A percentile compares a stretch with the other conserved stretches of the same genome.
These are phyloP conservation scores for Chrysanthemum makinoi DNA, from an alignment of 129 eudicot genomes.

Conservation along the genomic window DNA sequence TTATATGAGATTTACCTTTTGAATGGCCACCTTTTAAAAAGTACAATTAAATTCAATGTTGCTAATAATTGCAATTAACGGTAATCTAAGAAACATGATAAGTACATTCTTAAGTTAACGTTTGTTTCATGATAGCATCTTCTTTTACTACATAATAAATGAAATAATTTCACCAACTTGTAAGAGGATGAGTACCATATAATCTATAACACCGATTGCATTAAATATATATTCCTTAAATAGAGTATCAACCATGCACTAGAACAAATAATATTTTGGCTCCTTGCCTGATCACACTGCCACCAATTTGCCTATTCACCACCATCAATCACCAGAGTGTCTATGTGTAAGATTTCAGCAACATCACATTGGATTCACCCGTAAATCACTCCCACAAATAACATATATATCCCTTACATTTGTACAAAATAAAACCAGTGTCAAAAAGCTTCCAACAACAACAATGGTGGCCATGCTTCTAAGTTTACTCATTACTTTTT, in stretches of 20 bases:
- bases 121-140: too few relatives aligned
- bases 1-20: too few relatives aligned
- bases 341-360: slow-evolving; percentile 24
- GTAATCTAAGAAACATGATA: too few relatives aligned
- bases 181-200: slow-evolving; percentile 7
- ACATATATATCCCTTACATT: slow-evolving; percentile 8
- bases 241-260: neutral
- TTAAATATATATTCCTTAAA: slow-evolving; percentile 9
- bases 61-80: too few relatives aligned
- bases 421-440: neutral
- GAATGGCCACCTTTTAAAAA: too few relatives aligned
- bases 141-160: neutral
- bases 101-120: too few relatives aligned
- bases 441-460: neutral
- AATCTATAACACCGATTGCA: slow-evolving; percentile 11
- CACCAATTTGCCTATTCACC: slow-evolving; percentile 1
- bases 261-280: slow-evolving; percentile 20
- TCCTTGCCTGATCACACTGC: slow-evolving; percentile 22
- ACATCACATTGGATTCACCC: slow-evolving; percentile 23
- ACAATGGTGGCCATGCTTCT: slow-evolving; percentile 15
- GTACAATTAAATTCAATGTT: too few relatives aligned
- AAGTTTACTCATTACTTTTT: slow-evolving; percentile 20
- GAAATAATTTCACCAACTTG: neutral
- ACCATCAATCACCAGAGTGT: slow-evolving; percentile 28
- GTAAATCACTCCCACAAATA: slow-evolving; percentile 3